Conservation (phyloP, 225 moss, liverwort and hornwort species). For the Polytrichum commune region DNA sequence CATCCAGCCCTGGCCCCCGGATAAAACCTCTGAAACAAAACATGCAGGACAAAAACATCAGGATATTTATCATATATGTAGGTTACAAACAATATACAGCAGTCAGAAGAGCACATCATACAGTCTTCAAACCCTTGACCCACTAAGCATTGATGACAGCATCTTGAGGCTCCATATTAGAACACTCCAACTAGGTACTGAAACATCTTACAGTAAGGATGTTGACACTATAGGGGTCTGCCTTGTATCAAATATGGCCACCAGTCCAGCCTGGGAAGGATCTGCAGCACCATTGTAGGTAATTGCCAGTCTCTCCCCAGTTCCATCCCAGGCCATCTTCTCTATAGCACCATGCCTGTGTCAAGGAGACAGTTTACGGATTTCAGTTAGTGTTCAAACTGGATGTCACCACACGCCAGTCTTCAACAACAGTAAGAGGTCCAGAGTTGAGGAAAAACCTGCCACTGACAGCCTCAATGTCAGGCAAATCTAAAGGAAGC, state of each 20-base stretch:
- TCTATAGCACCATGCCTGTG: constrained; percentile 79
- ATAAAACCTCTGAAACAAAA: constrained; percentile 66
- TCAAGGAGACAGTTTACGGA: background rate
- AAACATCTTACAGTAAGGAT: constrained; percentile 66
- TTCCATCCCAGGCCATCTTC: constrained; percentile 95
- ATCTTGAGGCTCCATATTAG: no score
- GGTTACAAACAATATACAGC: no score
- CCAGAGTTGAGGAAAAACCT: constrained; percentile 35
- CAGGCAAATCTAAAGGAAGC: constrained; percentile 87
- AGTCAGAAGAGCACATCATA: no score
- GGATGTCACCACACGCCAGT: no score
- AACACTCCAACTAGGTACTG: no score
- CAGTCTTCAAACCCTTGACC: no score
- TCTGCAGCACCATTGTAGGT: constrained; percentile 66
- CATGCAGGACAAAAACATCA: background rate
- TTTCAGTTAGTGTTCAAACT: no score
- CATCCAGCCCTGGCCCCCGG: constrained; percentile 78
- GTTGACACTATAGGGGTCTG: constrained; percentile 79
- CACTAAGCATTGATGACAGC: no score
- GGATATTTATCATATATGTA: no score
- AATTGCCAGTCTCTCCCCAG: constrained; percentile 89
- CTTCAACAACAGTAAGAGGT: no score
- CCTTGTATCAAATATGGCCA: constrained; percentile 82
- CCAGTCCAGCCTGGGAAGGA: constrained; percentile 59
- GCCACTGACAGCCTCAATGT: constrained; percentile 68